Evolutionary conservation across 164 flowering plant genomes (phyloP).

Genomic region (Magnolia kwangsiensis): DNA sequence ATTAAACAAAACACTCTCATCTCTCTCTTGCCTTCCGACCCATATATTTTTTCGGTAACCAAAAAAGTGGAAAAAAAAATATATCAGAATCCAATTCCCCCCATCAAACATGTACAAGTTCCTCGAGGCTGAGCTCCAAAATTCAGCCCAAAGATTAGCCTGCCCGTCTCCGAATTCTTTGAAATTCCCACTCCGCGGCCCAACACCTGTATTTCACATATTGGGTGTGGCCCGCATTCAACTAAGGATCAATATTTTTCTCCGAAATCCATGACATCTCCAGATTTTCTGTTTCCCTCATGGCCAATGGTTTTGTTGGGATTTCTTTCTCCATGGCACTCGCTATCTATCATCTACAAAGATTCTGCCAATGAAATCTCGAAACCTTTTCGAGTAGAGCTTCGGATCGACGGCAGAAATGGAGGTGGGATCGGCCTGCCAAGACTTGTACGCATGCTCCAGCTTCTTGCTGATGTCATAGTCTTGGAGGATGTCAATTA

Average conservation of each 20-base stretch:
- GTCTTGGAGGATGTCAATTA: conserved; percentile 51
- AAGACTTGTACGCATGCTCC: conserved; percentile 87
- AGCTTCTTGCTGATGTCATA: conserved; percentile 37
- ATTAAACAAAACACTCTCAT: conserved; percentile 1
- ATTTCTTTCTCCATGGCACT: not conserved
- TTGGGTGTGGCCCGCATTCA: not conserved
- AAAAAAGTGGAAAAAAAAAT: conserved; percentile 8
- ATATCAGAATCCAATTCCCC: conserved; percentile 2
- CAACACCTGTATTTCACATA: not conserved
- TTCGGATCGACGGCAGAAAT: conserved; percentile 91
- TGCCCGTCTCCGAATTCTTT: not conserved
- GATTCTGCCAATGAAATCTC: conserved; percentile 64
- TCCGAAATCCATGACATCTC: not conserved
- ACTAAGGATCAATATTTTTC: not conserved
- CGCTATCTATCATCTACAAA: conserved; percentile 56
- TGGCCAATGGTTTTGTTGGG: not conserved
- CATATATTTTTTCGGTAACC: not conserved
- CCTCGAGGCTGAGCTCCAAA: conserved; percentile 7
- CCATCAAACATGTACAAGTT: conserved; percentile 2
- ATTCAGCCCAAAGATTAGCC: conserved; percentile 9
- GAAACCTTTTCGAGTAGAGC: conserved; percentile 74
- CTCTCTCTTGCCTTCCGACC: not conserved
- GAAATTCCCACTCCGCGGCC: no score
- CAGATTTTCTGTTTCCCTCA: not conserved
- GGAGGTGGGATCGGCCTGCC: conserved; percentile 72